These are phyloP conservation scores for Scheffersomyces segobiensis DNA, from an alignment of 1,139 yeast species.

Conservation along the genomic window DNA sequence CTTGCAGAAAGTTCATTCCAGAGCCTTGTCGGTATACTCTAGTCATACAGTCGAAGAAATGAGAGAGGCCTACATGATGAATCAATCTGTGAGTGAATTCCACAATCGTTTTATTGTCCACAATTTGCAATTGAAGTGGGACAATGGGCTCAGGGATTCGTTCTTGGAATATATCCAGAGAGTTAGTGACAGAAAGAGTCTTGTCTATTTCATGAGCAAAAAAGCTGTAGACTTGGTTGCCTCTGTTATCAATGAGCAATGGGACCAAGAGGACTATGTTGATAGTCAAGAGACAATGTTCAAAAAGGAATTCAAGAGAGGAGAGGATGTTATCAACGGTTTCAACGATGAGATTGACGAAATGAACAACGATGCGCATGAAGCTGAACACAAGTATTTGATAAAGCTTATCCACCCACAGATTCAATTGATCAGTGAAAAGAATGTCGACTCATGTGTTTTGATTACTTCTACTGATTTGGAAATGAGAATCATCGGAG, in stretches of 20 bases:
- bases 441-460: constrained; percentile 33
- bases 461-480: constrained; percentile 71
- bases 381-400: constrained; percentile 39
- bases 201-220: constrained; percentile 63
- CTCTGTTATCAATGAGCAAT: constrained; percentile 25
- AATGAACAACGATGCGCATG: constrained; percentile 25
- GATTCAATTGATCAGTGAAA: constrained; percentile 38
- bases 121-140: constrained; percentile 79
- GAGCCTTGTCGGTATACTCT: constrained; percentile 28
- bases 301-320: constrained; percentile 15
- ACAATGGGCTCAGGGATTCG: constrained; percentile 62
- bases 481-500: constrained; percentile 62
- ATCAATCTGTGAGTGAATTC: constrained; percentile 40
- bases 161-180: constrained; percentile 63
- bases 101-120: constrained; percentile 81
- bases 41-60: constrained; percentile 31
- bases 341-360: constrained; percentile 35
- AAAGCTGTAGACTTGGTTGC: constrained; percentile 69
- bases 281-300: constrained; percentile 13
- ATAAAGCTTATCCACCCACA: constrained; percentile 48
- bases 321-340: constrained; percentile 34
- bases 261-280: constrained; percentile 13
- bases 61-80: constrained; percentile 28
- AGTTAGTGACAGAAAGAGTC: constrained; percentile 55
- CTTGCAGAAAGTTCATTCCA: constrained; percentile 6